Base-by-base conservation (phyloP, 495 filamentous ascomycete genomes). In the Annulohypoxylon bovei region DNA sequence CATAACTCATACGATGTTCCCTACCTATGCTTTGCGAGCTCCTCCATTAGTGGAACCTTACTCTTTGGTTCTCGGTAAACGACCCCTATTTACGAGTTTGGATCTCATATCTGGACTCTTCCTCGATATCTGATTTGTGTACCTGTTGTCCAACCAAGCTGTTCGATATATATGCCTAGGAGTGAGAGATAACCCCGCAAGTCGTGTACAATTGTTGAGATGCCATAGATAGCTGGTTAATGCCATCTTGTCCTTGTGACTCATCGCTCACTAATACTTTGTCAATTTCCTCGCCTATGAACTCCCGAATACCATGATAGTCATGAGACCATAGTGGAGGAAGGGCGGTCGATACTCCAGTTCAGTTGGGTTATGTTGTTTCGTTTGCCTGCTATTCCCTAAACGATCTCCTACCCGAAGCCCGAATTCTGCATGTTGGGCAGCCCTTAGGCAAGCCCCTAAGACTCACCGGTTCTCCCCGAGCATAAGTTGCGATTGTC, bases 401-500 rank as follows among this genome's bases (percentile, higher is more conserved):
- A 50, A 37, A 20, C 8, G 53, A 50, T 32, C n/a, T 50, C 22
- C 27, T 33, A 18, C 11, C 23, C 32, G 32, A 49, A 47, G 39
- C 42, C 28, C 22, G 40, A 56, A 35, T 4, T 22, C 47, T 50
- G 57, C 54, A 33, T 28, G 37, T 54, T 67, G 56, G 46, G 65
- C 39, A 47, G 35, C 35, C 18, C 37, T 44, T 55, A 35, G 56
- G 56, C 40, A 55, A 39, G 27, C 20, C 49, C 25, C 25, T 14
- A 44, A 44, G 47, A 58, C 42, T 50, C 42, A 58, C 44, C 47
- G 23, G 46, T 62, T 53, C 32, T 44, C 50, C 18, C 32, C 12
- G 52, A 62, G 66, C 66, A 44, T 40, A 56, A 62, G 52, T 49
- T 49, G 25, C 14, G 25, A 37, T 4, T 49, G 28, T 35, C 46